These are phyloP conservation scores for Rubus idaeus DNA, from an alignment of 306 rosid species.

Conservation along the genomic window DNA sequence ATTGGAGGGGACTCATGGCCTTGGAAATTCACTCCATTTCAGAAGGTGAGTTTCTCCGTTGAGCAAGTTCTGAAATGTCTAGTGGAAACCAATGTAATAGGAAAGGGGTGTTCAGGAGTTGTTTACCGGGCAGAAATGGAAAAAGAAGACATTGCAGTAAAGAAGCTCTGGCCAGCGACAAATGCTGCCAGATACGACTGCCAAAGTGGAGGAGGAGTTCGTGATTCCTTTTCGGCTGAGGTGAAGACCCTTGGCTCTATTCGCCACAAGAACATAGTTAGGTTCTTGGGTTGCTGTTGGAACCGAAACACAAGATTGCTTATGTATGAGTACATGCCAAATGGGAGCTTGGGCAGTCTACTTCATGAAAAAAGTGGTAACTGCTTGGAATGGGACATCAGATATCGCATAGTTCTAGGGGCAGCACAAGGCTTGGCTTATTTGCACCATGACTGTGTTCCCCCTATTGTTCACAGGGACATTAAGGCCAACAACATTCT, in stretches of 20 bases:
- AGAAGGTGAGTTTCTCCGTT: conserved; percentile 73
- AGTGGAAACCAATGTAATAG: conserved; percentile 73
- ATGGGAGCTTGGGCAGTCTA: conserved; percentile 85
- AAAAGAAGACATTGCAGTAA: conserved; percentile 72
- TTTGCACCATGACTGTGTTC: conserved; percentile 88
- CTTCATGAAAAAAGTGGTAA: conserved; percentile 66
- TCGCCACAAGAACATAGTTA: conserved; percentile 88
- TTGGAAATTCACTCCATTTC: conserved; percentile 86
- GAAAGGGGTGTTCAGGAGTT: conserved; percentile 83
- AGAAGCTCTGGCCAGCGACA: conserved; percentile 82
- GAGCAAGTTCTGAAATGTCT: conserved; percentile 69
- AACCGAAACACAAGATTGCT: conserved; percentile 62
- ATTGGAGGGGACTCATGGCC: conserved; percentile 67
- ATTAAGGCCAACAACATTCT: conserved; percentile 90
- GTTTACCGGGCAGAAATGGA: conserved; percentile 73
- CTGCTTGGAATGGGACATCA: conserved; percentile 77
- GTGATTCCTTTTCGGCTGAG: conserved; percentile 87
- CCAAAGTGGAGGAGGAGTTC: conserved; percentile 44
- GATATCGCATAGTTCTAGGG: conserved; percentile 68
- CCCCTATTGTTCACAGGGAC: conserved; percentile 90
- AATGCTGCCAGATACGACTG: conserved; percentile 36
- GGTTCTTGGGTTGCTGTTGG: conserved; percentile 90
- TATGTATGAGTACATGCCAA: conserved; percentile 86
- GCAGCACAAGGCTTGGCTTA: conserved; percentile 92
- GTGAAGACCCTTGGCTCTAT: conserved; percentile 83